phyloP scores from a whole-genome alignment of 352 stramenopile species.

The Phytophthora kernoviae region DNA sequence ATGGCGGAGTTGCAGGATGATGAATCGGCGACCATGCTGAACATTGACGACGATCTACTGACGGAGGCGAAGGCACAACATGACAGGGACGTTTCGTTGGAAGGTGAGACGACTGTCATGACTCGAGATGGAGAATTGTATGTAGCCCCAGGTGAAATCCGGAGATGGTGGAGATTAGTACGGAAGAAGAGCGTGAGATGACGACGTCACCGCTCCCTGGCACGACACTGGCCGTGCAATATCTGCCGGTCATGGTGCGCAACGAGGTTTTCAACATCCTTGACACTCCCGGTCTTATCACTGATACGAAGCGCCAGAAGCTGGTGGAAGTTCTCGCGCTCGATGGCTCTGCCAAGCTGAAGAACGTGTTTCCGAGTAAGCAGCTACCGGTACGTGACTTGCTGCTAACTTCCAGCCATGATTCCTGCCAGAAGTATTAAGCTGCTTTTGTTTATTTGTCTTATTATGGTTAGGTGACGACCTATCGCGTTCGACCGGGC shows the following conservation, averaged over 20 bases:
- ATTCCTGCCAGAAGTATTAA: neutral
- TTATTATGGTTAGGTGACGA: slow-evolving; percentile 51
- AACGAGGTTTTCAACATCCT: slow-evolving; percentile 86
- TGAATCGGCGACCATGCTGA: slow-evolving; percentile 51
- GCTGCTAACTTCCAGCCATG: neutral
- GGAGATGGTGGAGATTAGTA: slow-evolving; percentile 70
- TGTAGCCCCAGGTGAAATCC: slow-evolving; percentile 59
- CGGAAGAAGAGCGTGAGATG: slow-evolving; percentile 72
- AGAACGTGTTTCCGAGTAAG: slow-evolving; percentile 81
- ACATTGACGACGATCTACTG: slow-evolving; percentile 55
- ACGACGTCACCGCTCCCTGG: slow-evolving; percentile 91
- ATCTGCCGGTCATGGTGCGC: slow-evolving; percentile 76
- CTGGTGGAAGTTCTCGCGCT: slow-evolving; percentile 80
- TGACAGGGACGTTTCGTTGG: slow-evolving; percentile 11
- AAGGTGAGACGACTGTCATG: slow-evolving; percentile 16
- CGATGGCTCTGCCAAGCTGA: slow-evolving; percentile 64
- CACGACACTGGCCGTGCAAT: slow-evolving; percentile 89
- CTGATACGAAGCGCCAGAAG: slow-evolving; percentile 76
- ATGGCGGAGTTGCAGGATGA: slow-evolving; percentile 58
- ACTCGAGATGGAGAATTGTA: slow-evolving; percentile 48
- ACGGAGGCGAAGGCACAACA: slow-evolving; percentile 14
- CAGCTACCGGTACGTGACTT: slow-evolving; percentile 55
- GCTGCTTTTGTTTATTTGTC: neutral
- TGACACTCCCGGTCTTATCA: slow-evolving; percentile 82
- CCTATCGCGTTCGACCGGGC: slow-evolving; percentile 67